Conservation (phyloP, 352 stramenopile species). For the Peronospora belbahrii region DNA sequence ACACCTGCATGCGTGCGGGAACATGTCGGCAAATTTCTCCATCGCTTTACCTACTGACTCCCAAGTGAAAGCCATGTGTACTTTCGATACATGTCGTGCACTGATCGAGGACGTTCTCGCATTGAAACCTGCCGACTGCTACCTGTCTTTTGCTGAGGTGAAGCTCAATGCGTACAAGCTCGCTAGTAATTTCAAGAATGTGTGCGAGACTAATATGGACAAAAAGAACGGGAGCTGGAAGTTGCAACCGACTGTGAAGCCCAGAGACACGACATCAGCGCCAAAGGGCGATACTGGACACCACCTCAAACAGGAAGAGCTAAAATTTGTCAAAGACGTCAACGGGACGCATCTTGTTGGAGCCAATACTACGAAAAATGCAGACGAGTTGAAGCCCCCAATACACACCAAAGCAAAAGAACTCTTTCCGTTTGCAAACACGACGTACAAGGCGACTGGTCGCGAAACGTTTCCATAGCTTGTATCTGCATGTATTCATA, state of each 20-base stretch:
- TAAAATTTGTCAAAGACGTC: too few relatives aligned
- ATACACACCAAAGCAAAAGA: too few relatives aligned
- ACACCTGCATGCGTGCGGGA: slow-evolving; percentile 23
- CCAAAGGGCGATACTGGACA: too few relatives aligned
- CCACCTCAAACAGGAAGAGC: too few relatives aligned
- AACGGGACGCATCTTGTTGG: too few relatives aligned
- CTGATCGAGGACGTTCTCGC: slow-evolving; percentile 19
- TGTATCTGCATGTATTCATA: too few relatives aligned
- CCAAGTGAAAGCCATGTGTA: slow-evolving; percentile 25
- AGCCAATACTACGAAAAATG: too few relatives aligned
- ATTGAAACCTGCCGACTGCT: slow-evolving; percentile 18
- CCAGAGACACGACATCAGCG: too few relatives aligned
- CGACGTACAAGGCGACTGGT: too few relatives aligned
- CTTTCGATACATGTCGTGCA: slow-evolving; percentile 7
- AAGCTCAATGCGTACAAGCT: slow-evolving; percentile 22
- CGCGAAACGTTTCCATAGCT: too few relatives aligned
- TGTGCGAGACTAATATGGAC: background rate
- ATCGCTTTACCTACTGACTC: slow-evolving; percentile 10
- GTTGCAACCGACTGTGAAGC: slow-evolving; percentile 9
- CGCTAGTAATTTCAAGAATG: background rate
- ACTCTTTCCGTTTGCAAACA: too few relatives aligned
- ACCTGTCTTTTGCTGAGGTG: slow-evolving; percentile 11
- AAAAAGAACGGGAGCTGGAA: background rate
- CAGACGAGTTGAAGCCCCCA: too few relatives aligned
- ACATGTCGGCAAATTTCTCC: slow-evolving; percentile 16